These are phyloP conservation scores for Ophiostoma pallidulum DNA, from an alignment of 2,329 filamentous ascomycete species.

Conservation along the genomic window DNA sequence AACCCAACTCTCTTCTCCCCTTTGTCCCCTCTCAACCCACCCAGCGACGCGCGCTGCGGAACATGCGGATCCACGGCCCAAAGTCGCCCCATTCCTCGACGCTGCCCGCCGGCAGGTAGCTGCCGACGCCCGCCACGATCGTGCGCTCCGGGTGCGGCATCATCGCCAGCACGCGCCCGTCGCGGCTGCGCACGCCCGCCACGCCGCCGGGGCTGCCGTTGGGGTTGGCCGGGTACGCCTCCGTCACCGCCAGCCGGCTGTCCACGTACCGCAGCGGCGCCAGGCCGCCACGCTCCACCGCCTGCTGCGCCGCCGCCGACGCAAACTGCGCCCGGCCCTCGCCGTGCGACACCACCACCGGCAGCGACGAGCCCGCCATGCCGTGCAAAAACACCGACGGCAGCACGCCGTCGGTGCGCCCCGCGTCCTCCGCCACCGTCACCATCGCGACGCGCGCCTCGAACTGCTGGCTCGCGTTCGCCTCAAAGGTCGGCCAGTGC, in stretches of 20 bases:
- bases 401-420: conserved; percentile 19
- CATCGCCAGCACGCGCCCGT: conserved; percentile 75
- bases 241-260: conserved; percentile 66
- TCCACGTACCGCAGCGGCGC: conserved; percentile 78
- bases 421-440: conserved; percentile 53
- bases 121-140: conserved; percentile 67
- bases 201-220: conserved; percentile 79
- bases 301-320: conserved; percentile 39
- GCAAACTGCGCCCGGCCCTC: conserved; percentile 74
- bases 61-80: conserved; percentile 78
- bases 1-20: too few species aligned
- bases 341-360: conserved; percentile 82
- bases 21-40: conserved; percentile 52
- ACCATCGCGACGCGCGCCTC: conserved; percentile 81
- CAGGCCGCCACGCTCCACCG: conserved; percentile 55
- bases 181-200: conserved; percentile 64
- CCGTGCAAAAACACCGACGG: conserved; percentile 82
- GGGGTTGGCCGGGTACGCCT: conserved; percentile 78
- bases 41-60: conserved; percentile 82
- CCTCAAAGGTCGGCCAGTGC: conserved; percentile 77
- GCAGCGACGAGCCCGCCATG: conserved; percentile 73
- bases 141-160: conserved; percentile 96
- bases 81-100: conserved; percentile 65
- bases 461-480: conserved; percentile 80
- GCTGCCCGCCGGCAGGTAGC: conserved; percentile 55